A percentile compares a stretch with the other conserved stretches of the same genome.
These are phyloP conservation scores for Botrytis medusae DNA, from an alignment of 2,329 filamentous ascomycete species.

Conservation along the genomic window DNA sequence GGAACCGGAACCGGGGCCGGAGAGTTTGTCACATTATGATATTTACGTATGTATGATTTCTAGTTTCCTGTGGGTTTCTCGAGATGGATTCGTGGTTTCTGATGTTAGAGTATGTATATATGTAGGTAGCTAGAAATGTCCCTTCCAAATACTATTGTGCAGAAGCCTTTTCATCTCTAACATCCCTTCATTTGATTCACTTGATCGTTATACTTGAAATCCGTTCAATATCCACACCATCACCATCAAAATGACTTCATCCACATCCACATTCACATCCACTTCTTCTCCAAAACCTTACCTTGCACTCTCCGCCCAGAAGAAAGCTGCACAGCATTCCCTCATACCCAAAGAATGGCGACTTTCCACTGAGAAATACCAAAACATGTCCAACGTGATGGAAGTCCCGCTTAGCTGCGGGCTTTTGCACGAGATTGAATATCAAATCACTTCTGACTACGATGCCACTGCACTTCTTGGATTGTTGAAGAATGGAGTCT, in stretches of 20 bases:
- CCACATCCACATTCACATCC: neutral
- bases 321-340: neutral
- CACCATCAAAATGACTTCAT: neutral
- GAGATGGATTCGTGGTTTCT: neutral
- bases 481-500: conserved; percentile 26
- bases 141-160: neutral
- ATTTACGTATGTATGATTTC: neutral
- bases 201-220: neutral
- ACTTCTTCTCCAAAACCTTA: neutral
- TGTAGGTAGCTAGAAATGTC: neutral
- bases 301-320: neutral
- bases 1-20: neutral
- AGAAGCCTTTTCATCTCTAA: neutral
- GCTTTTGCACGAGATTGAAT: neutral
- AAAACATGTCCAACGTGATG: neutral
- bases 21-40: neutral
- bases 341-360: neutral
- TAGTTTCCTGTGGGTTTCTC: neutral
- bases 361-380: neutral
- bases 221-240: neutral
- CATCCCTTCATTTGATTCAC: neutral
- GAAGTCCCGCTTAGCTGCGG: neutral
- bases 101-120: neutral
- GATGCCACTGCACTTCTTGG: conserved; percentile 32
- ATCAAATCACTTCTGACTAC: conserved; percentile 33